Conservation (phyloP, 768 basidiomycete genomes). For the Trametopsis cervina region DNA sequence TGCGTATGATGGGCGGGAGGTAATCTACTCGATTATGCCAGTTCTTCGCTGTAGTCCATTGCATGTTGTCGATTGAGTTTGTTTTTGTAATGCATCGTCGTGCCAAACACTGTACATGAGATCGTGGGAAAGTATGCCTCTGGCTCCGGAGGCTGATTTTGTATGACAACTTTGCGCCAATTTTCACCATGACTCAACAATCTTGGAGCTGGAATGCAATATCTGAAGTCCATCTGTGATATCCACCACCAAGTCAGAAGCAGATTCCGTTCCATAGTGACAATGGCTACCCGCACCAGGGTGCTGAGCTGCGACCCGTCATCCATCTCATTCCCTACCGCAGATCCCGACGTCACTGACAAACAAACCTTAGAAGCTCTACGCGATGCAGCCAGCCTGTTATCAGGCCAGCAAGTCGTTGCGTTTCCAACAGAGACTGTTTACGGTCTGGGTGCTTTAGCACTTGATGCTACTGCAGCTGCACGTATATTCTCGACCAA, state of each 20-base stretch:
- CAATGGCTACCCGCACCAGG: constrained; percentile 25
- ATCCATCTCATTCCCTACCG: constrained; percentile 48
- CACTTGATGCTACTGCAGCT: constrained; percentile 58
- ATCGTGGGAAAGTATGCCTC: too few species aligned
- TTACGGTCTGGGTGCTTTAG: constrained; percentile 91
- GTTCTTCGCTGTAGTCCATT: too few species aligned
- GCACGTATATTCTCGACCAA: constrained; percentile 80
- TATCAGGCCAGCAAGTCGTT: constrained; percentile 51
- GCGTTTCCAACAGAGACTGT: constrained; percentile 98
- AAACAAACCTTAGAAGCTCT: constrained; percentile 47
- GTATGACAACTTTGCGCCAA: too few species aligned
- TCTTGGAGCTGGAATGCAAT: constrained; percentile 7
- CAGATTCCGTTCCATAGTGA: constrained; percentile 1
- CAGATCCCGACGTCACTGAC: constrained; percentile 41
- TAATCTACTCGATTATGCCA: too few species aligned
- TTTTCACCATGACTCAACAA: constrained; percentile 1
- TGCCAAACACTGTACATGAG: too few species aligned
- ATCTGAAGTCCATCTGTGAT: neutral
- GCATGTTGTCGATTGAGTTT: too few species aligned
- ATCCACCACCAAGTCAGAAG: neutral
- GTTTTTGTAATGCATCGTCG: too few species aligned
- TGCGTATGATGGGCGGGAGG: constrained; percentile 74
- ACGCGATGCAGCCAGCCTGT: constrained; percentile 45
- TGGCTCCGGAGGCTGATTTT: too few species aligned
- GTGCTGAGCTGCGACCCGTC: constrained; percentile 58